Evolutionary conservation across 2,329 filamentous ascomycete genomes (phyloP), one percentile per base, ranked within the genome.

Genomic region (Claviceps digitariae): DNA sequence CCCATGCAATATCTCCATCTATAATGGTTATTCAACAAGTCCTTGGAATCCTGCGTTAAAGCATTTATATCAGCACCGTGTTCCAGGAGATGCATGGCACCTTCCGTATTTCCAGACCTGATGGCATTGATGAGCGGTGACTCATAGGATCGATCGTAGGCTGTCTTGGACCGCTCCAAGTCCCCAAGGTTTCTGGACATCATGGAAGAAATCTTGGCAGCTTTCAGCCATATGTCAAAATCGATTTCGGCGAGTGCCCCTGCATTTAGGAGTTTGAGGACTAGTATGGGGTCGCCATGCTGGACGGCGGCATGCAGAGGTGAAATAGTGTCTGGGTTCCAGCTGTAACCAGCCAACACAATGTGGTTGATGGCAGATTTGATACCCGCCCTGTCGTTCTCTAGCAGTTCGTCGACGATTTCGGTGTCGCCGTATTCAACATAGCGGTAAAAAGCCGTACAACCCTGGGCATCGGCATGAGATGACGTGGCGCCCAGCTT

Each of bases 401-500:
- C 67, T 52, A 73, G 67, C 2, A 83, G 64, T 1, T 68, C 59
- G 41, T 81, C 72, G 2, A 83, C 62, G 10, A 79, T 61, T 12
- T 74, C 68, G 4, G 60, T 55, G 29, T 77, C 73, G 2, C 75
- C 71, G 20, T 71, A 66, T n/a, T 74, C 69, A 1, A 84, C 74
- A 52, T 81, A 79, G 55, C 79, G 79, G 56, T 88, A 79, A 55
- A 94, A 74, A 0, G 78, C 81, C 1, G 86, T 90, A 31, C 74
- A 70, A 4, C 81, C 76, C 9, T 76, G 69, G 38, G 78, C 63
- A 58, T 91, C 87, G 0, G 83, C 87, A 64, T 93, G 87, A 0
- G 84, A 79, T 36, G 76, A 82, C 1, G 84, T 85, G 1, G 86
- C 86, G 1, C 87, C 87, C 1, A 90, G 74, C 47, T 77, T 74